phyloP scores from a whole-genome alignment of 2,329 filamentous ascomycete species.

The Colletotrichum phormii region DNA sequence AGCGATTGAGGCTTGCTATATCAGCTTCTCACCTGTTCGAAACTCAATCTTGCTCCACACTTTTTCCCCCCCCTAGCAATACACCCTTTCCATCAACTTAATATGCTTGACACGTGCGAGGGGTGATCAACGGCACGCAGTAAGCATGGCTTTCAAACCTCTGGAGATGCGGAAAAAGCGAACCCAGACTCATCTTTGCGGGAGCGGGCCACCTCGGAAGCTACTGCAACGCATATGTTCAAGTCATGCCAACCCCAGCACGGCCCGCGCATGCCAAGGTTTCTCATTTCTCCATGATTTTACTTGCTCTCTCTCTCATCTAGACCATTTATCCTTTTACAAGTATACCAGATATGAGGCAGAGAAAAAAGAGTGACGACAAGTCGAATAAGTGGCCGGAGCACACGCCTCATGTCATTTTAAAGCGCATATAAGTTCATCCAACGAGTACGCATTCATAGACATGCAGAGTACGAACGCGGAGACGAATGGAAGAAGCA shows the following conservation, averaged over 20 bases:
- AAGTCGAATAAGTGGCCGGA: background rate
- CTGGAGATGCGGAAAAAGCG: background rate
- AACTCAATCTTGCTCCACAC: background rate
- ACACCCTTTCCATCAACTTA: background rate
- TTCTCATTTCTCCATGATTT: background rate
- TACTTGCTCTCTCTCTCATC: background rate
- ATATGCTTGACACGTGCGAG: background rate
- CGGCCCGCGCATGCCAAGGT: background rate
- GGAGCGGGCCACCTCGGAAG: background rate
- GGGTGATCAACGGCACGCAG: no score
- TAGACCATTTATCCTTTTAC: no score
- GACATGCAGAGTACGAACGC: background rate
- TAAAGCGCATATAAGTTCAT: background rate
- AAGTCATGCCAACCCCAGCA: background rate
- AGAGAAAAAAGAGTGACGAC: background rate
- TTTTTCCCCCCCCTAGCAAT: background rate
- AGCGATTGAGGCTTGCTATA: background rate
- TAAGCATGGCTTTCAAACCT: background rate
- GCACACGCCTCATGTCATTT: no score
- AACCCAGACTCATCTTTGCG: background rate
- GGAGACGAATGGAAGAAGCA: background rate
- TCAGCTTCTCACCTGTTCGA: background rate
- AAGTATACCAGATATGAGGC: no score
- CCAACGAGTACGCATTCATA: background rate
- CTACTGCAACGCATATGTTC: background rate